A percentile compares a stretch with the other conserved stretches of the same genome.
Conservation (phyloP, 495 filamentous ascomycete genomes). For the Penicillium macrosclerotiorum region DNA sequence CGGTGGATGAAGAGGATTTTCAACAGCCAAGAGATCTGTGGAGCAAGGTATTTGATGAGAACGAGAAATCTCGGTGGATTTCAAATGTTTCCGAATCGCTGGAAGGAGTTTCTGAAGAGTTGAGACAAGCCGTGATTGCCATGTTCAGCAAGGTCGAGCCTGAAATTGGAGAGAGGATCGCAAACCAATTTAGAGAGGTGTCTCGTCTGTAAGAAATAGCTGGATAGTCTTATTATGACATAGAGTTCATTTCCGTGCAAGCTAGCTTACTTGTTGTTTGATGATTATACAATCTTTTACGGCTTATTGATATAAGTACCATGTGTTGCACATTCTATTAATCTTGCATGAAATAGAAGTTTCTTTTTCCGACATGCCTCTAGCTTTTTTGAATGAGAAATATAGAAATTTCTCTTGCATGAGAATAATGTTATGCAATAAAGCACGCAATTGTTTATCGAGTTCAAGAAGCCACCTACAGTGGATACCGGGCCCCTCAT, state of each 20-base stretch:
- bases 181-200: constrained; percentile 6
- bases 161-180: constrained; percentile 30
- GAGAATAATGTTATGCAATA: too few species aligned
- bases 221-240: background rate
- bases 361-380: too few species aligned
- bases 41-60: constrained; percentile 31
- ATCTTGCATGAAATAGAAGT: too few species aligned
- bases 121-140: constrained; percentile 16
- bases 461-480: background rate
- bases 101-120: constrained; percentile 17
- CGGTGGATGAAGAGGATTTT: constrained; percentile 31
- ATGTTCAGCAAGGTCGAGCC: constrained; percentile 35
- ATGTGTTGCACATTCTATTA: too few species aligned
- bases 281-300: too few species aligned
- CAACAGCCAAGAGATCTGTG: constrained; percentile 32
- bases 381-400: too few species aligned
- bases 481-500: background rate
- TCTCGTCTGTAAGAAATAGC: background rate
- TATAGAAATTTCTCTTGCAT: too few species aligned
- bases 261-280: too few species aligned
- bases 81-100: constrained; percentile 25
- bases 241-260: too few species aligned
- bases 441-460: background rate
- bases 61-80: constrained; percentile 20
- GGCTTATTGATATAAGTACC: too few species aligned